Evolutionary conservation across 2,329 filamentous ascomycete genomes (phyloP).

Genomic region (Botrytis paeoniae): DNA sequence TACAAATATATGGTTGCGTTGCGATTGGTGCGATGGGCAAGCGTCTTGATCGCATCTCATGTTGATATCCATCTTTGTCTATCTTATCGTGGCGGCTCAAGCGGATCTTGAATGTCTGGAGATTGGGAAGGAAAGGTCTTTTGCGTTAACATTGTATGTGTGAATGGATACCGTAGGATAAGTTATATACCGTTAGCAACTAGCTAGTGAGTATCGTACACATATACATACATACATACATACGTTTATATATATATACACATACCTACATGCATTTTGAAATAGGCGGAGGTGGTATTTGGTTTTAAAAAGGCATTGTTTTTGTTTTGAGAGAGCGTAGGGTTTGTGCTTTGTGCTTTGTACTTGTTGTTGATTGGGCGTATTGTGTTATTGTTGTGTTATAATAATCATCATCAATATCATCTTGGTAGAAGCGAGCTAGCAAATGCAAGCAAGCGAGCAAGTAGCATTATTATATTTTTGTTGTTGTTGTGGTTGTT

Average conservation of each 20-base stretch:
- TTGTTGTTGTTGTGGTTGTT: not conserved
- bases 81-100: constrained; percentile 1
- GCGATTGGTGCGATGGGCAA: constrained; percentile 2
- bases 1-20: constrained; percentile 12
- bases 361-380: not conserved
- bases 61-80: constrained; percentile 3
- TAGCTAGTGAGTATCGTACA: not conserved
- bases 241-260: too few species aligned
- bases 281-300: not conserved
- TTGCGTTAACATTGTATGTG: not conserved
- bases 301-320: not conserved
- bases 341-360: not conserved
- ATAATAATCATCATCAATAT: not conserved
- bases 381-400: not conserved
- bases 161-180: not conserved
- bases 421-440: not conserved
- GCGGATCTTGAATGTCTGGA: not conserved
- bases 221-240: not conserved
- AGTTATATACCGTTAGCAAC: not conserved
- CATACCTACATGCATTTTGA: not conserved
- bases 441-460: not conserved
- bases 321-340: not conserved
- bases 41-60: constrained; percentile 2
- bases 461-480: not conserved
- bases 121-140: not conserved